Percentiles rank a stretch among this genome's conserved stretches.
Conservation (phyloP, 1,139 yeast genomes). For the Kurtzmaniella quercitrusa region DNA sequence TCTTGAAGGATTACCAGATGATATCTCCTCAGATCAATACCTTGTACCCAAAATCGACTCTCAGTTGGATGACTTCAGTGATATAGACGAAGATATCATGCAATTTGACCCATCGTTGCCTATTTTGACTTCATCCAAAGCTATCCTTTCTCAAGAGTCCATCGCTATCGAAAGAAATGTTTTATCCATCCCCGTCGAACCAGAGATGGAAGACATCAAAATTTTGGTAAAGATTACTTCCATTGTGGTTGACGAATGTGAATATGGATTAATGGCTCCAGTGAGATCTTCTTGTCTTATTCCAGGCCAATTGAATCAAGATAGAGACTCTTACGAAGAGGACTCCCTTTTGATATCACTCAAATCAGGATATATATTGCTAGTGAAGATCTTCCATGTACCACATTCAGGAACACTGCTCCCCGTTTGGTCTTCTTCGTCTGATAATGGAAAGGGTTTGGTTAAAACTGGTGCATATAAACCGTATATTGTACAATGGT, state of each 20-base stretch:
- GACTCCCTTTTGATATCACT: constrained; percentile 42
- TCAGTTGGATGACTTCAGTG: constrained; percentile 35
- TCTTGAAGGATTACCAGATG: constrained; percentile 29
- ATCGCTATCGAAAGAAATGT: background rate
- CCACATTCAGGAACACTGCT: constrained; percentile 18
- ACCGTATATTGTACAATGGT: constrained; percentile 53
- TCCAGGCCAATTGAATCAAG: constrained; percentile 19
- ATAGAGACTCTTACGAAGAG: constrained; percentile 20
- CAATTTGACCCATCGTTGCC: background rate
- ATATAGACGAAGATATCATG: constrained; percentile 28
- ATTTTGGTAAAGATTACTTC: constrained; percentile 37
- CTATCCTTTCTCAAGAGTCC: background rate
- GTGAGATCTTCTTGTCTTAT: constrained; percentile 37
- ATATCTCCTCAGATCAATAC: constrained; percentile 38
- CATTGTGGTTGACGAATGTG: constrained; percentile 28
- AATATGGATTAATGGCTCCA: constrained; percentile 30
- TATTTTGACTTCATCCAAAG: background rate
- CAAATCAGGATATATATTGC: constrained; percentile 38
- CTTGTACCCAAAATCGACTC: constrained; percentile 37
- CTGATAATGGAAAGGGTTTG: background rate
- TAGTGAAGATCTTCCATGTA: constrained; percentile 33
- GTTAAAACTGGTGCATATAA: constrained; percentile 17
- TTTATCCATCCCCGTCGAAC: background rate
- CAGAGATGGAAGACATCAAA: constrained; percentile 2
- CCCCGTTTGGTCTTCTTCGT: background rate